Evolutionary conservation across 305 asterid genomes (phyloP).

Genomic region (Fraxinus platypoda): DNA sequence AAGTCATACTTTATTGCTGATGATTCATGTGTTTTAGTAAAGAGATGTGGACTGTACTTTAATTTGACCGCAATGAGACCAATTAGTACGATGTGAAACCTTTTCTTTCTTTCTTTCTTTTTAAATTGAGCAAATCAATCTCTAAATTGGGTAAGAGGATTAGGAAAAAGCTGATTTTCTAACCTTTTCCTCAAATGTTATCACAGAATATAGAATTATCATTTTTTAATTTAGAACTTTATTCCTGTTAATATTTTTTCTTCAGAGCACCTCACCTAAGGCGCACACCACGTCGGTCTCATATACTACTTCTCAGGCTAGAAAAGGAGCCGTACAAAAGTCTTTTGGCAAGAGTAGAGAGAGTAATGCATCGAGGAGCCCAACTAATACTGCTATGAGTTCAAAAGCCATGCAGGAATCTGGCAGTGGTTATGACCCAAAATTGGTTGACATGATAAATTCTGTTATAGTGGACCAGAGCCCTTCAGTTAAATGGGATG

Average conservation of each 20-base stretch:
- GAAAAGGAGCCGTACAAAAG: constrained; percentile 50
- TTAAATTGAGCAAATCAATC: constrained; percentile 13
- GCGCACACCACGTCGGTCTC: constrained; percentile 39
- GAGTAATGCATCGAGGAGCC: constrained; percentile 38
- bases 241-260: constrained; percentile 21
- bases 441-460: constrained; percentile 88
- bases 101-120: background rate
- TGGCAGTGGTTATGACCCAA: constrained; percentile 64
- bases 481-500: constrained; percentile 99
- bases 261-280: constrained; percentile 58
- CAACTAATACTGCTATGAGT: constrained; percentile 33
- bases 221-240: constrained; percentile 20
- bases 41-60: background rate
- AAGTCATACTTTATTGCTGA: constrained; percentile 6
- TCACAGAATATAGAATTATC: constrained; percentile 14
- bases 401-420: constrained; percentile 48
- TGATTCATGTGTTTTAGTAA: constrained; percentile 13
- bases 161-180: constrained; percentile 21
- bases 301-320: constrained; percentile 45
- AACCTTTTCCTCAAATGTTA: constrained; percentile 12
- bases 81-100: constrained; percentile 21
- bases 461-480: constrained; percentile 82
- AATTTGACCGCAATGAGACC: background rate
- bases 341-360: constrained; percentile 35
- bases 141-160: constrained; percentile 15